Evolutionary conservation across 2,329 filamentous ascomycete species (phyloP).

Genomic region (Dothistroma septosporum): DNA sequence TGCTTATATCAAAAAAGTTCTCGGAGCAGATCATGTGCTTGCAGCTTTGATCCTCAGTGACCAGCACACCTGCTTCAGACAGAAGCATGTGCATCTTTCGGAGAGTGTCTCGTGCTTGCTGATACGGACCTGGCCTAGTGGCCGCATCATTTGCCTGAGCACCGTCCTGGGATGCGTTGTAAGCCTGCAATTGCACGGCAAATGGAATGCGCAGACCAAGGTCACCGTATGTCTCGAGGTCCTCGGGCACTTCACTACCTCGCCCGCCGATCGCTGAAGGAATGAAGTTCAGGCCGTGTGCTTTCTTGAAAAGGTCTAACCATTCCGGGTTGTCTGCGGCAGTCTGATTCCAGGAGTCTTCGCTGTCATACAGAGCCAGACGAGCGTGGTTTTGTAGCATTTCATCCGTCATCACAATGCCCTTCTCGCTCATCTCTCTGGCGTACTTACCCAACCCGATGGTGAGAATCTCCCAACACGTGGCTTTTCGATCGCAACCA

Average conservation of each 20-base stretch:
- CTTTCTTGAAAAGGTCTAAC: constrained; percentile 49
- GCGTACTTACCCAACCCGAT: constrained; percentile 45
- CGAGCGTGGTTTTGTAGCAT: constrained; percentile 48
- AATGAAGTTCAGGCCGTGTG: constrained; percentile 42
- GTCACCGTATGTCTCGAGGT: constrained; percentile 33
- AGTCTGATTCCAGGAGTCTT: constrained; percentile 46
- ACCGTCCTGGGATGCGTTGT: constrained; percentile 24
- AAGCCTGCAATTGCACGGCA: constrained; percentile 30
- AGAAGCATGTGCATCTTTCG: constrained; percentile 22
- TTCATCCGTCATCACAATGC: constrained; percentile 45
- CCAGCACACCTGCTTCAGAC: constrained; percentile 22
- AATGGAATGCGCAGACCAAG: constrained; percentile 36
- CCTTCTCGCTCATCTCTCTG: constrained; percentile 37
- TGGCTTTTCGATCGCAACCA: constrained; percentile 24
- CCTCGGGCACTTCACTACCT: constrained; percentile 32
- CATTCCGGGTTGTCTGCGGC: constrained; percentile 44
- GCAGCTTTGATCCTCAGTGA: constrained; percentile 21
- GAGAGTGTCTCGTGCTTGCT: constrained; percentile 15
- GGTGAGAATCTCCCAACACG: constrained; percentile 50
- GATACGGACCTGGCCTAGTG: constrained; percentile 15
- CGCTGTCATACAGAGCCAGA: constrained; percentile 46
- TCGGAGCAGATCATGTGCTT: constrained; percentile 24
- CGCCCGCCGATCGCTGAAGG: constrained; percentile 31
- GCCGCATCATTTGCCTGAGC: constrained; percentile 12
- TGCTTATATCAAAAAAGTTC: constrained; percentile 27